phyloP scores from a whole-genome alignment of 306 rosid species.

The Dryas octopetala region DNA sequence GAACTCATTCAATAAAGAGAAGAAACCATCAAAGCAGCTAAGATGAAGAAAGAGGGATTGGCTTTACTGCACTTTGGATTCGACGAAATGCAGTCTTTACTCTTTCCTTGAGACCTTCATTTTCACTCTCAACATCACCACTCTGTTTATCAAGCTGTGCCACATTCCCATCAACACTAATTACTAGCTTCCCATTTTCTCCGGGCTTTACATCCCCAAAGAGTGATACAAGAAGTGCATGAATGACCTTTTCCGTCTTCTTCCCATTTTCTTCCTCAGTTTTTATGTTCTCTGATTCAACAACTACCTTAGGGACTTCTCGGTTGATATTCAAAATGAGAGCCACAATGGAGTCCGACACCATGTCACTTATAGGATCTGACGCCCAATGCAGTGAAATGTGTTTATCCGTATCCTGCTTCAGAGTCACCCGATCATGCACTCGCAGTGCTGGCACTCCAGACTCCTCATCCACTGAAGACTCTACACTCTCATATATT shows the following conservation, averaged over 20 bases:
- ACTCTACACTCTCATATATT: constrained; percentile 76
- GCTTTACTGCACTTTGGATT: constrained; percentile 74
- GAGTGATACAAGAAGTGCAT: constrained; percentile 74
- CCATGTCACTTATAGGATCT: constrained; percentile 89
- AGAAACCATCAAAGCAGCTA: constrained; percentile 24
- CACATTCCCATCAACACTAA: constrained; percentile 72
- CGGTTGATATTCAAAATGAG: constrained; percentile 69
- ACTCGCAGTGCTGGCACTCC: constrained; percentile 62
- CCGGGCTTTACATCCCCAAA: constrained; percentile 82
- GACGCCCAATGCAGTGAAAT: constrained; percentile 86
- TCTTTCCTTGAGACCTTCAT: constrained; percentile 88
- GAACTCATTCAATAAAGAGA: neutral
- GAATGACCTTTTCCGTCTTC: constrained; percentile 71
- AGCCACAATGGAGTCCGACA: constrained; percentile 84
- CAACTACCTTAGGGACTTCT: constrained; percentile 65
- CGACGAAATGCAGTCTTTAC: constrained; percentile 69
- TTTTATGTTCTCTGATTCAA: constrained; percentile 58
- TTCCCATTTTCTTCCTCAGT: constrained; percentile 69
- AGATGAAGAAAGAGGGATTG: constrained; percentile 61
- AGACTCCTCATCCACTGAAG: constrained; percentile 77
- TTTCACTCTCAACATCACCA: constrained; percentile 84
- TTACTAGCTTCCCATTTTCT: constrained; percentile 77
- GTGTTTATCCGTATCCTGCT: constrained; percentile 83
- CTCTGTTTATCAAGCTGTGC: constrained; percentile 75
- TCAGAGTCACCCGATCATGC: constrained; percentile 72